Conservation (phyloP, 2,329 filamentous ascomycete species). For the Bipolaris bicolor region DNA sequence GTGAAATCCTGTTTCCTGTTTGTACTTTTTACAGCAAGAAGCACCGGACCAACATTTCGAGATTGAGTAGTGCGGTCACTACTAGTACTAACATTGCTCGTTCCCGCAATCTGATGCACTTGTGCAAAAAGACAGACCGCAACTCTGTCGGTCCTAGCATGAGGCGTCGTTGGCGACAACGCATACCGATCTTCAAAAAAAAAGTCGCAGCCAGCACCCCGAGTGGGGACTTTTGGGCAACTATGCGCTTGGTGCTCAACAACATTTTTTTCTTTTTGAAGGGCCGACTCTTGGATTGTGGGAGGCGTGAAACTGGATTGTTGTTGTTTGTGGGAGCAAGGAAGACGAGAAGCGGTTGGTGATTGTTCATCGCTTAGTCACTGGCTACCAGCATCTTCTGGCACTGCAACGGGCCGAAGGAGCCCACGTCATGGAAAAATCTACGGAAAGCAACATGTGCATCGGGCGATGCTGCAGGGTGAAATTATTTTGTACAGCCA, state of each 20-base stretch:
- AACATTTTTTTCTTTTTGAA: not conserved
- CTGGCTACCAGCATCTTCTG: not conserved
- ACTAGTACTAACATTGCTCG: not conserved
- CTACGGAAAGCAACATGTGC: not conserved
- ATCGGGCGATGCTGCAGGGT: not conserved
- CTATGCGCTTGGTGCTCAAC: not conserved
- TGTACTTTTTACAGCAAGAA: not conserved
- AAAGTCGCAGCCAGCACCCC: not conserved
- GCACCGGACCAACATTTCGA: not conserved
- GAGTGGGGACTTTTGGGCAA: not conserved
- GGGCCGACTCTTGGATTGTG: not conserved
- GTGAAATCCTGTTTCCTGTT: not conserved
- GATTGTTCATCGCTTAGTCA: not conserved
- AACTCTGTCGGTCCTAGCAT: not conserved
- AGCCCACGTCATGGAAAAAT: constrained; percentile 5
- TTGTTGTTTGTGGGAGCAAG: not conserved
- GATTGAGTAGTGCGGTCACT: not conserved
- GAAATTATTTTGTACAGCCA: constrained; percentile 12
- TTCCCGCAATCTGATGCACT: not conserved
- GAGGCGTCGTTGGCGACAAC: constrained; percentile 1
- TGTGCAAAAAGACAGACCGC: constrained; percentile 1
- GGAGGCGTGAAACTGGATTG: not conserved
- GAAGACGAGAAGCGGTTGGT: not conserved
- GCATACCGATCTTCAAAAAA: constrained; percentile 1
- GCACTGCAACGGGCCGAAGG: not conserved